Conservation (phyloP, 2,329 filamentous ascomycete species). For the Aspergillus fischeri region DNA sequence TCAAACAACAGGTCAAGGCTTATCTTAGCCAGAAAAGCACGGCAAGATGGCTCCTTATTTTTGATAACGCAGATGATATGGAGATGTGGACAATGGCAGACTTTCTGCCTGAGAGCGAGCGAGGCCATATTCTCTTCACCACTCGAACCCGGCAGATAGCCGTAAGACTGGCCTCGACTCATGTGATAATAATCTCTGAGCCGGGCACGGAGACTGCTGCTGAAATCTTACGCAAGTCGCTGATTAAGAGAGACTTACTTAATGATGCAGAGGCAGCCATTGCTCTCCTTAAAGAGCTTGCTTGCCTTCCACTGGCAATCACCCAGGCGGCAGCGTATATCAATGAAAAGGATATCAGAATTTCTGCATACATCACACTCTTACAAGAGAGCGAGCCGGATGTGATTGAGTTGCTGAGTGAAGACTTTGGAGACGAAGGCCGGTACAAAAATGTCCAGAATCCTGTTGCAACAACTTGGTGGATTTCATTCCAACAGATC, state of each 20-base stretch:
- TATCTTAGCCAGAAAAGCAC: constrained; percentile 9
- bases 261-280: constrained; percentile 1
- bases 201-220: constrained; percentile 8
- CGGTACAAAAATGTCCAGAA: constrained; percentile 27
- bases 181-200: constrained; percentile 14
- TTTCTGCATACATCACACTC: constrained; percentile 22
- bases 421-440: constrained; percentile 27
- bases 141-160: constrained; percentile 18
- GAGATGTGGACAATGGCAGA: constrained; percentile 11
- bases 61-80: constrained; percentile 22
- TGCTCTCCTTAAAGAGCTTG: constrained; percentile 13
- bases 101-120: constrained; percentile 15
- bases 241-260: constrained; percentile 4
- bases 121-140: constrained; percentile 26
- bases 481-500: constrained; percentile 36
- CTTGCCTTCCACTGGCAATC: constrained; percentile 22
- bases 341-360: constrained; percentile 4
- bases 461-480: constrained; percentile 31
- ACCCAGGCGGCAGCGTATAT: constrained; percentile 21
- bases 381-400: constrained; percentile 5
- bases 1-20: constrained; percentile 3
- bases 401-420: background rate
- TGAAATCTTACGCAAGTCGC: background rate
- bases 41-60: constrained; percentile 20
- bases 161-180: constrained; percentile 11